phyloP scores from a whole-genome alignment of 225 moss, liverwort and hornwort genomes.

The Antitrichia curtipendula region DNA sequence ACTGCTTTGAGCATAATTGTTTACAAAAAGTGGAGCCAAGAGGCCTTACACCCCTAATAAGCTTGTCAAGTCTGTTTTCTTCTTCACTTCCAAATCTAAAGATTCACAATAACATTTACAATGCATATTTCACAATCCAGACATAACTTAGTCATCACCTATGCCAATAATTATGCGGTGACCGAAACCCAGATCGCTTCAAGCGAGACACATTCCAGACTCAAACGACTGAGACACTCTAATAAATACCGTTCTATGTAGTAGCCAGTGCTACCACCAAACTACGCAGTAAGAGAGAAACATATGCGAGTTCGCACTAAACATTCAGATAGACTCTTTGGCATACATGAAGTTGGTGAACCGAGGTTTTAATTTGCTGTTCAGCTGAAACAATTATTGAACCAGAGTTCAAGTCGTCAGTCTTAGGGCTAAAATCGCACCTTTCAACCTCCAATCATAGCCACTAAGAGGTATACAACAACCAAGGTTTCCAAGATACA shows the following conservation, averaged over 20 bases:
- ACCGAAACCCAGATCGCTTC: not conserved
- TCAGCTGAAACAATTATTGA: not conserved
- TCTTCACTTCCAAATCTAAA: not conserved
- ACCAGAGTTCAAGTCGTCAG: not conserved
- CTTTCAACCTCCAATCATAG: not conserved
- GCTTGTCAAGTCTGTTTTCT: not conserved
- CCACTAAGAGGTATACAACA: not conserved
- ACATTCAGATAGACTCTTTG: not conserved
- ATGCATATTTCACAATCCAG: not conserved
- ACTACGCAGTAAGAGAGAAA: not conserved
- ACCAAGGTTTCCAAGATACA: not conserved
- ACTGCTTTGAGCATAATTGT: not conserved
- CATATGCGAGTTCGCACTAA: not conserved
- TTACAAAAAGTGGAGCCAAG: not conserved
- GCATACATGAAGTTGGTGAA: not conserved
- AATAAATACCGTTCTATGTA: not conserved
- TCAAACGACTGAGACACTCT: not conserved
- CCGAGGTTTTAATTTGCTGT: not conserved
- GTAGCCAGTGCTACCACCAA: not conserved
- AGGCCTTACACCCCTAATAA: too few relatives aligned
- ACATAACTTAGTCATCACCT: not conserved
- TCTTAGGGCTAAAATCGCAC: not conserved
- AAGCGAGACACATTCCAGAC: not conserved
- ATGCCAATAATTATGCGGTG: not conserved
- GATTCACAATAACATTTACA: not conserved